A percentile compares a stretch with the other conserved stretches of the same genome.
Conservation (phyloP, 2,329 filamentous ascomycete species). For the Aspergillus pseudotamarii region DNA sequence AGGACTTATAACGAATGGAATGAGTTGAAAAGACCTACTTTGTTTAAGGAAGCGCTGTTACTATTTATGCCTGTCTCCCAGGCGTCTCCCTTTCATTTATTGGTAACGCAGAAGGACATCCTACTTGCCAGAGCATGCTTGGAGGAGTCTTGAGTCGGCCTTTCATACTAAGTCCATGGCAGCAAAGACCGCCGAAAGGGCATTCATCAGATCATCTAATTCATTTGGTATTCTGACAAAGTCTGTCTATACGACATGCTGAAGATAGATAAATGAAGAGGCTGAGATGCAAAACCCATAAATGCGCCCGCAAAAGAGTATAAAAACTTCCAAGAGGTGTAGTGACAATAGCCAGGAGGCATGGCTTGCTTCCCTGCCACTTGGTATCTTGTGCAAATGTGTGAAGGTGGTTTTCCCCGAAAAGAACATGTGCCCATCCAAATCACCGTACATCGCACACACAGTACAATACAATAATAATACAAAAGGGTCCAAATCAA, state of each 20-base stretch:
- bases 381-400: constrained; percentile 3
- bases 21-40: not conserved
- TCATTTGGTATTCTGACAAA: not conserved
- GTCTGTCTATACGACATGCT: not conserved
- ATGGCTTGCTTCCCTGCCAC: not conserved
- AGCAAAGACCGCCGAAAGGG: not conserved
- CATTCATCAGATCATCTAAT: not conserved
- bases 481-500: constrained; percentile 12
- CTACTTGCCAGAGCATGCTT: not conserved
- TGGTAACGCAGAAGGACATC: not conserved
- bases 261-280: constrained; percentile 12
- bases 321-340: constrained; percentile 5
- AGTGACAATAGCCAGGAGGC: not conserved
- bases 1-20: not conserved
- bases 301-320: constrained; percentile 21
- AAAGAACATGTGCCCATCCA: not conserved
- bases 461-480: constrained; percentile 26
- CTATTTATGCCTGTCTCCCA: not conserved
- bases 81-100: not conserved
- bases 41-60: not conserved
- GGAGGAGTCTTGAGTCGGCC: not conserved
- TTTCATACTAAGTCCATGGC: not conserved
- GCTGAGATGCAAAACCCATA: constrained; percentile 21
- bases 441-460: constrained; percentile 14
- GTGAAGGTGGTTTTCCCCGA: not conserved